Evolutionary conservation across 2,329 filamentous ascomycete species (phyloP).

Genomic region (Pseudogymnoascus sp.): DNA sequence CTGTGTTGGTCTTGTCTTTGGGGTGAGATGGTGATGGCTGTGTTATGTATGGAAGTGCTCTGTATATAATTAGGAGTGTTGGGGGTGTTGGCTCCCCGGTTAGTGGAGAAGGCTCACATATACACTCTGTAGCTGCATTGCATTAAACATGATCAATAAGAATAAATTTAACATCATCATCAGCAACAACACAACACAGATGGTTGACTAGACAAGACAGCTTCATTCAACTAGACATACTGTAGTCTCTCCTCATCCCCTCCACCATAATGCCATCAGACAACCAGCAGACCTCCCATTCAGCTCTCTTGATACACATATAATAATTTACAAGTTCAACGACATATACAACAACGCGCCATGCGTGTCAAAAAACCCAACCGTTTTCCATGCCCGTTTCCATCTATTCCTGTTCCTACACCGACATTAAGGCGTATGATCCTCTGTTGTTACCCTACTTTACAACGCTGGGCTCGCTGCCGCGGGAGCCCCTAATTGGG

Average conservation of each 20-base stretch:
- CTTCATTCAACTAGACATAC: neutral
- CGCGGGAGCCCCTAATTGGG: neutral
- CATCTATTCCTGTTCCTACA: conserved; percentile 1
- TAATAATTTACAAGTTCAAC: neutral
- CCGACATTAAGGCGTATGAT: neutral
- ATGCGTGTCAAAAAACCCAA: neutral
- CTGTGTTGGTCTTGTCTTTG: neutral
- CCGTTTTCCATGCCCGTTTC: neutral
- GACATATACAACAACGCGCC: conserved; percentile 4
- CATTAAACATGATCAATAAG: neutral
- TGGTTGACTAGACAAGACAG: neutral
- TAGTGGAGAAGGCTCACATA: neutral
- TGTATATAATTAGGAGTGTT: neutral
- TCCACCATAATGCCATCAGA: neutral
- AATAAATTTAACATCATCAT: neutral
- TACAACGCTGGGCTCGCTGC: neutral
- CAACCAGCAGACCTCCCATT: neutral
- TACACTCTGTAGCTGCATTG: too few species aligned
- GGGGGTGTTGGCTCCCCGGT: neutral
- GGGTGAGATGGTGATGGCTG: neutral
- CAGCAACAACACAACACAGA: neutral
- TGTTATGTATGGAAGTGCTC: neutral
- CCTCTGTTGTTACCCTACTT: neutral
- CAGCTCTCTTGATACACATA: conserved; percentile 4
- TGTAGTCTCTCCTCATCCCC: neutral